Conservation (phyloP, 306 rosid species). For the Vicia villosa region DNA sequence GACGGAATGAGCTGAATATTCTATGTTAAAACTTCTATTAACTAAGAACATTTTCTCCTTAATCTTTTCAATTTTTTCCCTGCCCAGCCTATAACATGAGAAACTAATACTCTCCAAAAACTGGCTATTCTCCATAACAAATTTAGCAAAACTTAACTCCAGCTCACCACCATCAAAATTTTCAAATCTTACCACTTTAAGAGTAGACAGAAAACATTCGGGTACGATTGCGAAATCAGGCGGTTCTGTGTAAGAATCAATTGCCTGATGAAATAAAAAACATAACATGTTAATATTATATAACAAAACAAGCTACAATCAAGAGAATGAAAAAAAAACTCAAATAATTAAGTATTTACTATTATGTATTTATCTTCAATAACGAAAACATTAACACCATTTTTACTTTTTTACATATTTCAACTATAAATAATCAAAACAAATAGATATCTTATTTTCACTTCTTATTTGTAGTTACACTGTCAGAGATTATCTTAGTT, state of each 20-base stretch:
- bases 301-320: neutral
- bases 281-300: neutral
- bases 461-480: too few species aligned
- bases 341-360: too few species aligned
- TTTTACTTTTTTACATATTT: too few species aligned
- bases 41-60: neutral
- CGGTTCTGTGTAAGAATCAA: neutral
- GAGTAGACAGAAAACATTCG: neutral
- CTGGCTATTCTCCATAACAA: neutral
- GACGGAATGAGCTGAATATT: neutral
- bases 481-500: too few species aligned
- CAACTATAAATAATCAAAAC: too few species aligned
- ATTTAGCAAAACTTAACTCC: slow-evolving; percentile 1
- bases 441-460: too few species aligned
- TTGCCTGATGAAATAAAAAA: neutral
- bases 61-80: neutral
- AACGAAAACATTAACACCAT: too few species aligned
- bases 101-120: neutral
- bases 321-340: neutral
- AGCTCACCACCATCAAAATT: neutral
- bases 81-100: neutral
- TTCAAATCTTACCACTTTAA: slow-evolving; percentile 8
- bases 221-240: neutral
- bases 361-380: neutral
- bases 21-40: neutral